Evolutionary conservation across 352 stramenopile genomes (phyloP).

Genomic region (Pythium sukuiense): DNA sequence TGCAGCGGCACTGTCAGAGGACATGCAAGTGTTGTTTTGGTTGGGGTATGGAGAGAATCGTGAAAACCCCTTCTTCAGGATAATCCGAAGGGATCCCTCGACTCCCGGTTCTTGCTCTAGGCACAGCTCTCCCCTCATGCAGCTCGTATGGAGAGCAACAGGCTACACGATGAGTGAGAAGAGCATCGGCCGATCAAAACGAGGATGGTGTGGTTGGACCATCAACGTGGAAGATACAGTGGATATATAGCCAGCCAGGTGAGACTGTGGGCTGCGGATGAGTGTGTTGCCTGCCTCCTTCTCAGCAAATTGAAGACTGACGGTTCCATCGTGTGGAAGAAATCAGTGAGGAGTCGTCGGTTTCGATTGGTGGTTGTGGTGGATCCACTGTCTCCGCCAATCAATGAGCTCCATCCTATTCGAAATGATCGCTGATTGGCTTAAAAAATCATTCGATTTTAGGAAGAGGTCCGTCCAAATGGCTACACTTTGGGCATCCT

Average conservation of each 20-base stretch:
- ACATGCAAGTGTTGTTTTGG: background rate
- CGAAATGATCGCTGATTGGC: background rate
- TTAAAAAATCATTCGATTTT: background rate
- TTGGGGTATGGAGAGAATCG: slow-evolving; percentile 47
- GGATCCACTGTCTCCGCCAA: slow-evolving; percentile 15
- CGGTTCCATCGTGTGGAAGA: background rate
- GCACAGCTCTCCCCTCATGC: slow-evolving; percentile 25
- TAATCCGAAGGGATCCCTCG: slow-evolving; percentile 55
- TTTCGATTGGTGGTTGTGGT: slow-evolving; percentile 18
- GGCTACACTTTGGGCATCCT: slow-evolving; percentile 13
- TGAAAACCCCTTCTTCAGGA: slow-evolving; percentile 60
- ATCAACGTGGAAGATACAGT: slow-evolving; percentile 4
- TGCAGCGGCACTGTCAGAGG: too few relatives aligned
- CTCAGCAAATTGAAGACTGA: slow-evolving; percentile 20
- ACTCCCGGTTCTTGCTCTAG: slow-evolving; percentile 44
- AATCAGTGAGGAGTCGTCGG: background rate
- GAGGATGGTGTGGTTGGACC: background rate
- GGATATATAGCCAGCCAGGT: background rate
- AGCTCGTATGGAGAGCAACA: slow-evolving; percentile 27
- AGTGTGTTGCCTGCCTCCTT: background rate
- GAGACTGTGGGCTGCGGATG: background rate
- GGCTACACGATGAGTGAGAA: slow-evolving; percentile 21
- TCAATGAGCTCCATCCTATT: background rate
- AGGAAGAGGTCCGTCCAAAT: background rate
- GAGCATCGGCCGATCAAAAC: slow-evolving; percentile 25